Conservation (phyloP, 2,329 filamentous ascomycete genomes). For the Remersonia thermophila region DNA sequence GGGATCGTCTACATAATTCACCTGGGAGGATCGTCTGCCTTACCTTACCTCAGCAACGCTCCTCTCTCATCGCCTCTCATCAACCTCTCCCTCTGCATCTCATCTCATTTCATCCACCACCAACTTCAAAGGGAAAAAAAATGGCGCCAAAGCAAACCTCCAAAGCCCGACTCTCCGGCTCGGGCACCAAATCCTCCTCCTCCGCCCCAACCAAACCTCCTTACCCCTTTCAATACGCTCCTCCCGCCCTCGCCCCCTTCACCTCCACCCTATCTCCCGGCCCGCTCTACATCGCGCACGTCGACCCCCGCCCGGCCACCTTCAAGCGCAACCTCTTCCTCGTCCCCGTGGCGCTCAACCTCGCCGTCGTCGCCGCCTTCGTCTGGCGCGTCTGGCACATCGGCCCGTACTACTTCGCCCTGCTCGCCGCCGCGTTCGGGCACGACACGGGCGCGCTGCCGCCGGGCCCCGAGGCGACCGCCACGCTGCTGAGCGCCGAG, state of each 20-base stretch:
- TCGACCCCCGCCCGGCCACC: slow-evolving; percentile 56
- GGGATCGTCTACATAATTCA: too few relatives aligned
- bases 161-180: slow-evolving; percentile 22
- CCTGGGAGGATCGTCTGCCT: too few relatives aligned
- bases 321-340: slow-evolving; percentile 77
- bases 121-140: background rate
- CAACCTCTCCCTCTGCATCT: too few relatives aligned
- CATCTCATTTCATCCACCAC: too few relatives aligned
- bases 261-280: slow-evolving; percentile 51
- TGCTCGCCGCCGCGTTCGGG: slow-evolving; percentile 53
- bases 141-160: slow-evolving; percentile 10
- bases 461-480: slow-evolving; percentile 48
- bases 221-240: slow-evolving; percentile 55
- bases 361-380: slow-evolving; percentile 52
- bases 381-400: slow-evolving; percentile 56
- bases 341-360: slow-evolving; percentile 67
- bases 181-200: slow-evolving; percentile 1
- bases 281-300: slow-evolving; percentile 73
- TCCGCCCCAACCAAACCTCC: background rate
- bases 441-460: slow-evolving; percentile 52
- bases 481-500: slow-evolving; percentile 50
- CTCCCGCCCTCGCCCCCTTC: slow-evolving; percentile 52
- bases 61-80: background rate
- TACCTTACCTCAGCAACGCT: too few relatives aligned
- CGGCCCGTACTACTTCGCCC: slow-evolving; percentile 57